Evolutionary conservation across 1,284 basidiomycete species (phyloP), one percentile per base, ranked within the genome.

Genomic region (Cutaneotrichosporon sp.): DNA sequence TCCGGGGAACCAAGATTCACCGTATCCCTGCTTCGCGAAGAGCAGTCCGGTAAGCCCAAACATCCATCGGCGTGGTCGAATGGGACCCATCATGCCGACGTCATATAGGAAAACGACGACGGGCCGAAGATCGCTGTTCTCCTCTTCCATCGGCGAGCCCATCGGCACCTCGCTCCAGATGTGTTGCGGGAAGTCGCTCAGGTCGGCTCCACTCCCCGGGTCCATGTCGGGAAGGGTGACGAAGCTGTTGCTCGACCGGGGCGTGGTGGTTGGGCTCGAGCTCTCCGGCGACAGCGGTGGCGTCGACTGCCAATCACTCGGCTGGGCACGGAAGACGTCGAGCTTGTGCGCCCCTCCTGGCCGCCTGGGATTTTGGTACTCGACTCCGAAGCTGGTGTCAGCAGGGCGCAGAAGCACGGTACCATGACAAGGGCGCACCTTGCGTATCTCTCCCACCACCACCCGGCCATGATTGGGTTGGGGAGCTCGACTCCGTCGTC

Each of bases 61-160:
- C 69, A 67, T 68, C 64, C 67, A 66, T 34, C 67, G 68, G 40
- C 34, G 57, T 0, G 68, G 69, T 16, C 55, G 38, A 57, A 71
- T 56, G 3, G 68, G 69, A 13, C 66, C 68, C 40, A 72, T 67
- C 36, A 63, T 67, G 14, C 72, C 69, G 18, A 70, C 56, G 59
- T 73, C 70, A 58, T 69, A 69, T 22, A 73, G 51, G 60, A 73
- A 69, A 34, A 73, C 59, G 16, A 72, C 60, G 38, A 70, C 69
- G 2, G 68, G 68, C 21, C 57, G 58, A 47, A 63, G 60, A 40
- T 57, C 49, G 36, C 42, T 21, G 36, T 55, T 38, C 8, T 46
- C 42, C 21, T 34, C 21, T 47, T 65, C 61, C 22, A 60, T 50
- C 18, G 64, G 62, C 32, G 61, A 62, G n/a, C 66, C 64, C n/a